Conservation (phyloP, 805 yeast genomes). For the Hanseniaspora valbyensis region DNA sequence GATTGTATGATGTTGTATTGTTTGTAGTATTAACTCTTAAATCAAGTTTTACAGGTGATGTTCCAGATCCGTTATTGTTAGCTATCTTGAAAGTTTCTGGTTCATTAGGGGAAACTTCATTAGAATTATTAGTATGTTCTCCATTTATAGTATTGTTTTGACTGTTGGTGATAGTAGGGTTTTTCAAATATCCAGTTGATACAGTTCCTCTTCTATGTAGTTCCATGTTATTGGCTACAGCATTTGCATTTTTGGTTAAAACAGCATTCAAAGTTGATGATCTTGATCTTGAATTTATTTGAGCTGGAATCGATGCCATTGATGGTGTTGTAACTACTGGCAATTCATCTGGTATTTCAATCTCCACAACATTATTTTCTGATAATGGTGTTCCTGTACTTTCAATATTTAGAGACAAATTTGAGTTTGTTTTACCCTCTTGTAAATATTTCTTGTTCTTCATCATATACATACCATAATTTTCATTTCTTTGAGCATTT, state of each 20-base stretch:
- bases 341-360: constrained; percentile 51
- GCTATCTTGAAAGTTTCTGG: neutral
- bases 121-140: neutral
- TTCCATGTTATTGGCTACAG: constrained; percentile 21
- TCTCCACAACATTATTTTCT: constrained; percentile 12
- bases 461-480: constrained; percentile 12
- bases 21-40: constrained; percentile 8
- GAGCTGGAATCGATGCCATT: constrained; percentile 29
- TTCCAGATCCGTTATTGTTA: neutral
- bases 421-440: constrained; percentile 6
- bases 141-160: neutral
- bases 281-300: constrained; percentile 32
- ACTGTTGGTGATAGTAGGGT: neutral
- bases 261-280: constrained; percentile 25
- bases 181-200: constrained; percentile 14
- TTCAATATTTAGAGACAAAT: constrained; percentile 13
- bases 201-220: constrained; percentile 25
- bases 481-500: constrained; percentile 1
- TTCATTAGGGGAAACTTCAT: neutral
- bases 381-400: constrained; percentile 13
- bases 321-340: constrained; percentile 24
- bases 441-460: constrained; percentile 12
- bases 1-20: neutral
- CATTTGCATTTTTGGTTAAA: constrained; percentile 21
- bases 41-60: constrained; percentile 11